A percentile compares a stretch with the other conserved stretches of the same genome.
phyloP scores from a whole-genome alignment of 257 asterid genomes.

The Nicotiana otophora region DNA sequence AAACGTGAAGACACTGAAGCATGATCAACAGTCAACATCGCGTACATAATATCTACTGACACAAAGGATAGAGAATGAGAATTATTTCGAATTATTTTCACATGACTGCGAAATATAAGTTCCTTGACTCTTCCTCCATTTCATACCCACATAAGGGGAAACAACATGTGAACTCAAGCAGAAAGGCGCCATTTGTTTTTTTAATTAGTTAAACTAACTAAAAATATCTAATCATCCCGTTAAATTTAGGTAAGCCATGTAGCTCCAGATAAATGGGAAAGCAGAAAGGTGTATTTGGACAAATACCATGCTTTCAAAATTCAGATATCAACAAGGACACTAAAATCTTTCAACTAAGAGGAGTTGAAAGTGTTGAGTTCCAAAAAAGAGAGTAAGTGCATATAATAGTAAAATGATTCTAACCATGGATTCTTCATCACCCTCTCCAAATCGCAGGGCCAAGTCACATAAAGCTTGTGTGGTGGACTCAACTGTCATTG shows the following conservation, averaged over 20 bases:
- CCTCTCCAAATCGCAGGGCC: conserved; percentile 91
- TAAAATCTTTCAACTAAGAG: neutral
- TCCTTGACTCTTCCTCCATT: neutral
- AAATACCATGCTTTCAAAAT: neutral
- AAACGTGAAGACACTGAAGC: neutral
- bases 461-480: conserved; percentile 93
- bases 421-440: conserved; percentile 81
- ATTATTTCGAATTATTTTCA: neutral
- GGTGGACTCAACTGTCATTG: conserved; percentile 90
- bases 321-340: neutral
- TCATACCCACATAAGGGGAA: neutral
- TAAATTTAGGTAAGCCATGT: neutral
- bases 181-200: neutral
- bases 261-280: neutral
- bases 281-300: neutral
- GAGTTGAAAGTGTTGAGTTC: neutral
- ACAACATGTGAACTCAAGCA: neutral
- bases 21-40: neutral
- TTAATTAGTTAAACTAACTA: neutral
- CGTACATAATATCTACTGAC: no score
- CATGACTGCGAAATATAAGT: neutral
- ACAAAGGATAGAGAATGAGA: neutral
- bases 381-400: neutral
- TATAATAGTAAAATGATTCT: neutral
- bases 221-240: neutral